These are phyloP conservation scores for Dionaea muscipula DNA, from an alignment of 179 eudicot species.

Conservation along the genomic window DNA sequence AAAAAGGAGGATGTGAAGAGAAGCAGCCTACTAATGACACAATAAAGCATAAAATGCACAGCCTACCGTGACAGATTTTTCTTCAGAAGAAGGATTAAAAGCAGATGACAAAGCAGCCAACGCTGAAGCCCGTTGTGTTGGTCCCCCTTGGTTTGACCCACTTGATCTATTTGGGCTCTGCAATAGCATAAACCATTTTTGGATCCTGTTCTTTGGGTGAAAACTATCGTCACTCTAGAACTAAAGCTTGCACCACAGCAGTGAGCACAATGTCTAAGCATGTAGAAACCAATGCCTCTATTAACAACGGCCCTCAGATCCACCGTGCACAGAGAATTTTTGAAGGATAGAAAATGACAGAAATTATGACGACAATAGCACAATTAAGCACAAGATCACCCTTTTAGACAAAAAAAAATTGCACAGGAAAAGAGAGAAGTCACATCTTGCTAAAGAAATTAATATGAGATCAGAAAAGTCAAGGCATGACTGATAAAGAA, in stretches of 20 bases:
- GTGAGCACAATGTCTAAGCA: background rate
- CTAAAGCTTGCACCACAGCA: background rate
- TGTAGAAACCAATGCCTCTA: background rate
- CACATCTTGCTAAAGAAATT: background rate
- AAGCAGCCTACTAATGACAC: background rate
- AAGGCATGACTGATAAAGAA: too few relatives aligned
- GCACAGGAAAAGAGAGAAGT: too few relatives aligned
- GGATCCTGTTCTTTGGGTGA: background rate
- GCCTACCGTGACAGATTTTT: conserved; percentile 22
- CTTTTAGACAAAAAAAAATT: background rate
- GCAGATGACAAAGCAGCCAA: conserved; percentile 91
- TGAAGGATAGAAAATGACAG: background rate
- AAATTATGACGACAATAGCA: background rate
- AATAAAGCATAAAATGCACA: background rate
- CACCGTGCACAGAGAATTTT: background rate
- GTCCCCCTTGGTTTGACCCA: conserved; percentile 70
- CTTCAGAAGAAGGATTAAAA: conserved; percentile 54
- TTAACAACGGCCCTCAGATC: too few relatives aligned
- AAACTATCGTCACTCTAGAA: background rate
- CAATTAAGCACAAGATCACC: background rate
- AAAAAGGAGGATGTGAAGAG: too few relatives aligned
- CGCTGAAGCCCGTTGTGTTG: conserved; percentile 95
- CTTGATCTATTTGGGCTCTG: conserved; percentile 31
- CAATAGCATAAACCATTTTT: conserved; percentile 1
- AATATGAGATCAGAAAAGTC: background rate